Base-by-base conservation (phyloP, 805 yeast species). In the Yamadazyma takamatsuzukensis region DNA sequence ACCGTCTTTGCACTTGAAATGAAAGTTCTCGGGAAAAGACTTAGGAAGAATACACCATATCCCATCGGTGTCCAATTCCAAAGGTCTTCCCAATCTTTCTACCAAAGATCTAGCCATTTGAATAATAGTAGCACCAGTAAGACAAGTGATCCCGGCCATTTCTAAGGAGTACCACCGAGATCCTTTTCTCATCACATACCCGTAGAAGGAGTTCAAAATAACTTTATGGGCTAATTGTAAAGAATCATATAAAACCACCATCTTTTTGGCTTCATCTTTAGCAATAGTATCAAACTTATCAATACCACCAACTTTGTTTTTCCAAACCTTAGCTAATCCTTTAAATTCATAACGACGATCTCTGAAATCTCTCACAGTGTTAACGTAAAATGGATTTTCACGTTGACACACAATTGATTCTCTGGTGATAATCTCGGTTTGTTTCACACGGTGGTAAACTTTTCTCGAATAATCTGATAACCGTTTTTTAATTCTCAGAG, bases 131-230 rank as follows among this genome's bases (percentile, higher is more conserved):
- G 98, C 96, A 33, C 99, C 99, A 0, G 98, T 93, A 30, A 89
- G 70, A 71, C 98, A 94, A 0, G 99, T 93, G 13, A 93, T 93
- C 42, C 99, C 99, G 0, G 98, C 99, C 98, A 94, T 93, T 58
- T 93, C 98, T 93, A 93, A 88, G 0, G 98, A 93, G 51, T 89
- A 93, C 99, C 99, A 93, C 39, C 99, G 73, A 0, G 98, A 93
- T 24, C 98, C 99, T 51, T 93, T 93, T 60, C 99, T 76, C 98
- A 93, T 93, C 10, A 93, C 98, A 51, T 93, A 93, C 30, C 99
- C 99, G 50, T 93, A 93, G 54, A 93, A 93, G 0, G 97, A 90
- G 53, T 93, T 93, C 49, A 93, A 70, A 61, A 93, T 93, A 52
- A 90, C 97, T 52, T 93, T 93, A 57, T 93, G 97, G 0, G 98